Evolutionary conservation across 306 rosid genomes (phyloP), one percentile per base, ranked within the genome.

Genomic region (Vicia villosa): DNA sequence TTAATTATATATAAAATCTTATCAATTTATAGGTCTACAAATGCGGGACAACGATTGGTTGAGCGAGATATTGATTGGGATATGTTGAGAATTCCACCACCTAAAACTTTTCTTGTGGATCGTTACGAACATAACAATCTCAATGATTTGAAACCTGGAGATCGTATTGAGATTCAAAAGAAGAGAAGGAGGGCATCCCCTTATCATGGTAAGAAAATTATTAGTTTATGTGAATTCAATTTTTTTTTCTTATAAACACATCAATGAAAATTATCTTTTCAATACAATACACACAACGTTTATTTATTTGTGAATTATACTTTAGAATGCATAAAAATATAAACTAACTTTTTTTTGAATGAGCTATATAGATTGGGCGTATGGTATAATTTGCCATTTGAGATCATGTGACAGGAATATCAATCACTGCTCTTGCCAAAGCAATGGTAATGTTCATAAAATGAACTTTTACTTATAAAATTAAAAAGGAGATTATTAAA

Each of bases 81-180:
- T 19, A 82, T 85, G 72, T 49, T 88, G 43, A 70, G 95, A 78
- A 74, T 80, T 16, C 68, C 95, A 1, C 87, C 85, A 11, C 21
- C 74, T 26, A 75, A 80, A 36, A 76, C 82, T 64, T 83, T 77
- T 43, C 56, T 85, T 12, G 47, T 54, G 64, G 17, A 50, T 84
- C 86, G 80, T 66, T 84, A 88, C 46, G 66, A 50, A 7, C 74
- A 83, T 8, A 83, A 70, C 51, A 70, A 84, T 63, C 45, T 84
- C 15, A 73, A 59, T 34, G 79, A 84, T 70, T 82, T 86, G 49
- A 68, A 68, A 34, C 72, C 62, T 3, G 86, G 86, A 13, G 88
- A 89, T 77, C 73, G 79, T 73, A 74, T 89, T 26, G 62, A 73
- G 96, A 81, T 73, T 58, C 91, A 86, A 49, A 80, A 74, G 85